phyloP scores from a whole-genome alignment of 1,284 basidiomycete genomes.

The Malassezia psittaci region DNA sequence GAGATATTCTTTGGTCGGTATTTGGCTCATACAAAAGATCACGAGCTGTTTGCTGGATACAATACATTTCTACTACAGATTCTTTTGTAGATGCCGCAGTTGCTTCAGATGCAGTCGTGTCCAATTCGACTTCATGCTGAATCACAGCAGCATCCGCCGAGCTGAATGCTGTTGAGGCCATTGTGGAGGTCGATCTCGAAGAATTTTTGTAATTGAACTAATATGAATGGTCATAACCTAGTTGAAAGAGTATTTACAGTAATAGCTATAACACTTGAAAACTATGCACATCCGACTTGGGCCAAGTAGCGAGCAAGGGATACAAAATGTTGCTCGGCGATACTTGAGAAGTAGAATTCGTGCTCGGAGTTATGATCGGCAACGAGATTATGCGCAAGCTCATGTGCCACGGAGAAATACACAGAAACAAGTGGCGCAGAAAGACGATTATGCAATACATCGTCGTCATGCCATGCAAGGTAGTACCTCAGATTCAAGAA shows the following conservation, averaged over 20 bases:
- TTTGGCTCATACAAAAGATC: slow-evolving; percentile 5
- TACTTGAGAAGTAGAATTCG: slow-evolving; percentile 84
- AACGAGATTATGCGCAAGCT: slow-evolving; percentile 67
- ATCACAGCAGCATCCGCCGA: slow-evolving; percentile 40
- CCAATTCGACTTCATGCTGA: slow-evolving; percentile 28
- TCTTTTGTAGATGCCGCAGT: slow-evolving; percentile 28
- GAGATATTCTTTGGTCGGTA: neutral
- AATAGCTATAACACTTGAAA: too few species aligned
- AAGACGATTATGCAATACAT: slow-evolving; percentile 57
- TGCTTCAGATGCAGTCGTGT: slow-evolving; percentile 26
- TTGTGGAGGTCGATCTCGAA: neutral
- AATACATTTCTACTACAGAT: slow-evolving; percentile 32
- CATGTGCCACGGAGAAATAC: slow-evolving; percentile 86
- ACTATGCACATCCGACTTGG: neutral
- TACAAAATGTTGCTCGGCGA: slow-evolving; percentile 61
- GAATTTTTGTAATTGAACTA: too few species aligned
- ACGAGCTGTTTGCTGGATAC: slow-evolving; percentile 25
- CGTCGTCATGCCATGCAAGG: slow-evolving; percentile 71
- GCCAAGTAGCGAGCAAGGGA: slow-evolving; percentile 24
- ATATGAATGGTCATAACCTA: too few species aligned
- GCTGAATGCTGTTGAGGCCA: slow-evolving; percentile 20
- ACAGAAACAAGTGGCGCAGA: slow-evolving; percentile 69
- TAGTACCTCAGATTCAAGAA: slow-evolving; percentile 79
- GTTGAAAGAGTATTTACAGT: too few species aligned
- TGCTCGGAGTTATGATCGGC: slow-evolving; percentile 59